Percentiles rank a stretch among this genome's conserved stretches.
Evolutionary conservation across 139 green algal genomes (phyloP).

Genomic region (Chlamydomonas urium): DNA sequence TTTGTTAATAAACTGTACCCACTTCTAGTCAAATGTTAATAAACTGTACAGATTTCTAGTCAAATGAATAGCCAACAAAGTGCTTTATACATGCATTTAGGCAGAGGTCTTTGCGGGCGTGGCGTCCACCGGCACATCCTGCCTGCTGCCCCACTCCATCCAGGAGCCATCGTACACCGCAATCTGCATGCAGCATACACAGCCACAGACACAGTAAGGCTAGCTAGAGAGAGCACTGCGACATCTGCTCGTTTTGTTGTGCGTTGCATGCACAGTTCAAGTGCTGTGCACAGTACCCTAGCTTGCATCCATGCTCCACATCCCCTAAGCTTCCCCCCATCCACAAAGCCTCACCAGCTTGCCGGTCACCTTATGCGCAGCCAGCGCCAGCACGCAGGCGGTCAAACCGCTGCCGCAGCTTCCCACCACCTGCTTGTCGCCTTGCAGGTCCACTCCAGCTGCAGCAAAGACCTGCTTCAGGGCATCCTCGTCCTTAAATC

Average conservation of each 20-base stretch:
- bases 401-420: constrained; percentile 90
- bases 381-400: constrained; percentile 85
- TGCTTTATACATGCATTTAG: too few species aligned
- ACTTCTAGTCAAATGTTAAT: too few species aligned
- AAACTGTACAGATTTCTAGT: too few species aligned
- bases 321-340: too few species aligned
- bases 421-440: constrained; percentile 43
- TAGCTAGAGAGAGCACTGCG: neutral
- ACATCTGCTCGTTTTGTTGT: too few species aligned
- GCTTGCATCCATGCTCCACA: too few species aligned
- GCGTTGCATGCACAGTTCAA: too few species aligned
- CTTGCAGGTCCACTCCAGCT: constrained; percentile 51
- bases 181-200: constrained; percentile 31
- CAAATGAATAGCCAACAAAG: too few species aligned
- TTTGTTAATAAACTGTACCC: too few species aligned
- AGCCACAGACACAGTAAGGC: neutral
- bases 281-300: too few species aligned
- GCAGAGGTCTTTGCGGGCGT: too few species aligned
- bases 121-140: constrained; percentile 38
- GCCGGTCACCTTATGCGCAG: constrained; percentile 42
- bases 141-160: constrained; percentile 82
- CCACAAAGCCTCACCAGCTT: constrained; percentile 28
- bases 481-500: constrained; percentile 48
- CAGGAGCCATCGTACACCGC: constrained; percentile 93
- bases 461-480: constrained; percentile 57